Percentiles rank a stretch among this genome's conserved stretches.
phyloP scores from a whole-genome alignment of 495 filamentous ascomycete species.

The Lasiosphaeria hispida region DNA sequence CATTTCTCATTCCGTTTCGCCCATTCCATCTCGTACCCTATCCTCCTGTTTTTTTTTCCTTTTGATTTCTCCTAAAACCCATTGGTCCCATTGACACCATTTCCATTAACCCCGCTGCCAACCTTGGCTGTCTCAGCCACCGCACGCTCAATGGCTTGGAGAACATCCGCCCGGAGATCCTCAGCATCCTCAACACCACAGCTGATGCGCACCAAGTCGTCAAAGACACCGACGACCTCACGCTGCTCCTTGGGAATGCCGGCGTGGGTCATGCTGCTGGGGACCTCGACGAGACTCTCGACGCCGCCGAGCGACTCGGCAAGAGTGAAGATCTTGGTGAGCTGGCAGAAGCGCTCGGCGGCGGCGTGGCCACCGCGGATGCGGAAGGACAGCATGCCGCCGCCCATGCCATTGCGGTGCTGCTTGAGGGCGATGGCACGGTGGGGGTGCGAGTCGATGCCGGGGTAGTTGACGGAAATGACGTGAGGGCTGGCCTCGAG shows the following conservation, averaged over 20 bases:
- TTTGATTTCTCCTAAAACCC: slow-evolving; percentile 1
- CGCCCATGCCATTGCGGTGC: slow-evolving; percentile 91
- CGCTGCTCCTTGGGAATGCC: slow-evolving; percentile 88
- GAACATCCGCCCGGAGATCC: slow-evolving; percentile 79
- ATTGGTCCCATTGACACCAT: slow-evolving; percentile 16
- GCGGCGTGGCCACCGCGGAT: slow-evolving; percentile 84
- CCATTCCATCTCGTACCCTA: not conserved
- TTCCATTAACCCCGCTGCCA: slow-evolving; percentile 22
- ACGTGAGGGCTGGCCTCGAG: slow-evolving; percentile 81
- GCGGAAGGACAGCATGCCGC: slow-evolving; percentile 96
- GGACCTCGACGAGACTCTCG: slow-evolving; percentile 88
- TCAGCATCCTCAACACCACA: slow-evolving; percentile 90
- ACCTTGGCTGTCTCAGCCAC: slow-evolving; percentile 46
- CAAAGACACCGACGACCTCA: slow-evolving; percentile 90
- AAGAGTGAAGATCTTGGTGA: slow-evolving; percentile 84
- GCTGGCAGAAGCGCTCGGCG: slow-evolving; percentile 88
- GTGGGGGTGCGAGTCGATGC: slow-evolving; percentile 81
- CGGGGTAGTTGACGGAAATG: slow-evolving; percentile 89
- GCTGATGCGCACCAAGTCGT: slow-evolving; percentile 92
- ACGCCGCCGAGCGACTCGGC: slow-evolving; percentile 93
- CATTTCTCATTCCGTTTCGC: not conserved
- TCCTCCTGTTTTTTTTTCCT: not conserved
- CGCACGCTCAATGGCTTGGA: slow-evolving; percentile 78
- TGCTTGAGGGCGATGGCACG: slow-evolving; percentile 81
- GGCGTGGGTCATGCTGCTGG: slow-evolving; percentile 91